These are phyloP conservation scores for Thermoascus crustaceus DNA, from an alignment of 2,329 filamentous ascomycete genomes.

Conservation along the genomic window DNA sequence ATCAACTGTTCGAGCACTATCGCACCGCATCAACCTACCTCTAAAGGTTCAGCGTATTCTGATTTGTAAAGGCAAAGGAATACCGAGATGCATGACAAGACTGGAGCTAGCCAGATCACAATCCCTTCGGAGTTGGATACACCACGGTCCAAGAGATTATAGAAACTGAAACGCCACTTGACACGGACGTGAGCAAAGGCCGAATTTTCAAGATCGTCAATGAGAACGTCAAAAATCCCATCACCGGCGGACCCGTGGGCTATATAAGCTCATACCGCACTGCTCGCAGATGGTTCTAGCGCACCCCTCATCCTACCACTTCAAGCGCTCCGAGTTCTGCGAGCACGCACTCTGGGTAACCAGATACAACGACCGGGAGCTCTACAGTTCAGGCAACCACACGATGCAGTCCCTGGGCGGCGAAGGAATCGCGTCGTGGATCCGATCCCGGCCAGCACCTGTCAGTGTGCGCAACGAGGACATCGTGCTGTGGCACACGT, in stretches of 20 bases:
- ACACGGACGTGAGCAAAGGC: not conserved
- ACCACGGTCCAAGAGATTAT: no score
- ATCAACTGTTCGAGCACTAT: not conserved
- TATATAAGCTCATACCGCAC: not conserved
- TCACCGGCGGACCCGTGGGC: not conserved
- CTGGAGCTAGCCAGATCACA: no score
- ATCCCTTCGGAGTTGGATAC: no score
- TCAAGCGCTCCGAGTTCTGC: not conserved
- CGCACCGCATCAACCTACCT: conserved; percentile 5
- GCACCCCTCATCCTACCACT: not conserved
- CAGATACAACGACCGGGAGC: not conserved
- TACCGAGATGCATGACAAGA: no score
- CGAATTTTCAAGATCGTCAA: not conserved
- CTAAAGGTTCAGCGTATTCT: conserved; percentile 3
- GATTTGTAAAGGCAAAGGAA: no score
- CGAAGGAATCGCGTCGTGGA: conserved; percentile 15
- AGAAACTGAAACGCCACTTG: no score
- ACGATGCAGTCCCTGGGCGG: conserved; percentile 9
- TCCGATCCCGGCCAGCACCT: conserved; percentile 11
- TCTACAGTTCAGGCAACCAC: not conserved
- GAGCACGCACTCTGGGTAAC: not conserved
- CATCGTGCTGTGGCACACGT: conserved; percentile 18
- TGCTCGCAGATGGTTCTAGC: not conserved
- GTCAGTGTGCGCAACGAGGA: conserved; percentile 14
- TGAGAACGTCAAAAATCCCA: not conserved